phyloP scores from a whole-genome alignment of 1,284 basidiomycete genomes.

The Wolfiporia cocos region DNA sequence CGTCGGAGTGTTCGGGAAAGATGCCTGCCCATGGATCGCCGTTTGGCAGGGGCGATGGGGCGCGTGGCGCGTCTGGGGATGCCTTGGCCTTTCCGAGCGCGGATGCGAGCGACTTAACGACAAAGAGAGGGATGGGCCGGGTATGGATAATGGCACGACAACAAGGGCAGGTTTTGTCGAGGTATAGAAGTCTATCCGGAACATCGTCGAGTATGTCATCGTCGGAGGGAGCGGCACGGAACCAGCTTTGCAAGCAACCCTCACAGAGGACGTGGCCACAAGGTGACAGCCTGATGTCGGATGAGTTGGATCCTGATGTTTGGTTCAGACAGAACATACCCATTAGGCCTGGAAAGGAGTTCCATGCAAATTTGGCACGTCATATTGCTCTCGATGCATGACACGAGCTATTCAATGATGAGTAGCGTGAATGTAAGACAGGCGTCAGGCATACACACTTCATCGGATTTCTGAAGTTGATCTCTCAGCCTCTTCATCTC shows the following conservation, averaged over 20 bases:
- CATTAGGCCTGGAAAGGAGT: constrained; percentile 51
- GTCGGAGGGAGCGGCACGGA: constrained; percentile 56
- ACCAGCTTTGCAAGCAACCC: constrained; percentile 68
- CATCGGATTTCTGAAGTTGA: constrained; percentile 46
- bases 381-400: constrained; percentile 47
- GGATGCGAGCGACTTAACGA: constrained; percentile 53
- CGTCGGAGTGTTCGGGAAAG: constrained; percentile 42
- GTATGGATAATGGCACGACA: constrained; percentile 52
- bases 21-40: constrained; percentile 65
- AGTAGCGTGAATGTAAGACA: not conserved
- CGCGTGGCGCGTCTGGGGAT: constrained; percentile 17
- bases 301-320: not conserved
- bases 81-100: constrained; percentile 40
- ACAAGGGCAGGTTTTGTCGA: constrained; percentile 65
- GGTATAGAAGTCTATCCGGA: constrained; percentile 43
- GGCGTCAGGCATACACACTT: constrained; percentile 31
- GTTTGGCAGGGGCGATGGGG: constrained; percentile 26
- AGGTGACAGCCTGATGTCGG: constrained; percentile 47
- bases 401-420: constrained; percentile 36
- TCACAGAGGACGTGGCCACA: constrained; percentile 71
- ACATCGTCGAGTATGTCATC: constrained; percentile 50
- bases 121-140: constrained; percentile 60
- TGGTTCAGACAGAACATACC: no score
- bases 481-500: constrained; percentile 40
- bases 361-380: constrained; percentile 77